These are phyloP conservation scores for Periconia sp. DNA, from an alignment of 2,329 filamentous ascomycete species.

Conservation along the genomic window DNA sequence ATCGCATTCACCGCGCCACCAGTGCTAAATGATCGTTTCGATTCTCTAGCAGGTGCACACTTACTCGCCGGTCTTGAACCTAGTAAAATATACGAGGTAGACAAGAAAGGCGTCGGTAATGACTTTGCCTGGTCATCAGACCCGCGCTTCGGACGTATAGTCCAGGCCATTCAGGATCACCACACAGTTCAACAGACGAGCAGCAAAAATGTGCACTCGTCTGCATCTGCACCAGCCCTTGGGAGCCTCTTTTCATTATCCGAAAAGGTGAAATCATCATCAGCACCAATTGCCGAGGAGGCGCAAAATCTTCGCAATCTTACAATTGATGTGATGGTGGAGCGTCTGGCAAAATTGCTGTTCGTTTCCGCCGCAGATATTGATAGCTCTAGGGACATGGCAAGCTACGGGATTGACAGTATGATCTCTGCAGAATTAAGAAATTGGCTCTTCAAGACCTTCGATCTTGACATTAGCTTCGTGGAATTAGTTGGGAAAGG, in stretches of 20 bases:
- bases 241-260: too few species aligned
- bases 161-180: constrained; percentile 7
- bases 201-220: constrained; percentile 25
- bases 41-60: constrained; percentile 7
- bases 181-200: constrained; percentile 3
- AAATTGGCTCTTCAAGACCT: constrained; percentile 10
- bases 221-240: constrained; percentile 27
- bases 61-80: constrained; percentile 8
- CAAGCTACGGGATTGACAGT: constrained; percentile 15
- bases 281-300: not conserved
- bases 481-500: too few species aligned
- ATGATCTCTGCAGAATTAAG: constrained; percentile 14
- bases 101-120: constrained; percentile 2
- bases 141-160: constrained; percentile 5
- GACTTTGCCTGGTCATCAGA: constrained; percentile 10
- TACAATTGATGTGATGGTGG: not conserved
- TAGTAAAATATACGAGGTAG: constrained; percentile 8
- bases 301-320: not conserved
- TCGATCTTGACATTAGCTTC: constrained; percentile 5
- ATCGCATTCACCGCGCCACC: constrained; percentile 5
- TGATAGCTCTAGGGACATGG: not conserved
- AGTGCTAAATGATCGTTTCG: not conserved
- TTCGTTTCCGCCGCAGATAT: not conserved
- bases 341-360: constrained; percentile 6
- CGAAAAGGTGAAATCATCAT: not conserved